Evolutionary conservation across 148 eudicot species (phyloP), one percentile per base, ranked within the genome.

Genomic region (Amaranthus hypochondriacus): DNA sequence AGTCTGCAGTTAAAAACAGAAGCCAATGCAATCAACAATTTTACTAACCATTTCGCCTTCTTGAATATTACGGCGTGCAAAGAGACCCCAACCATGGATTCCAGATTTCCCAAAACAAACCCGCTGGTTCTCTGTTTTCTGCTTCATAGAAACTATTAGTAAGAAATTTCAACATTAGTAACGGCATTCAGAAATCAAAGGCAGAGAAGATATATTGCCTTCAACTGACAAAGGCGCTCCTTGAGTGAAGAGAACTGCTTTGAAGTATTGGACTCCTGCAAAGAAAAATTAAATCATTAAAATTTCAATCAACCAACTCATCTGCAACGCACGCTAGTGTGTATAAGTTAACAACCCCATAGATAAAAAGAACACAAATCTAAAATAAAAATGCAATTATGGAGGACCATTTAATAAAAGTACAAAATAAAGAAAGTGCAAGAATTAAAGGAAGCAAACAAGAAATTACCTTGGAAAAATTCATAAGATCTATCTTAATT

Each of bases 61-160:
- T 86, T 84, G 92, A 76, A 95, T 87, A 62, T 62, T 88, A 57
- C 81, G 87, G 48, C 97, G 87, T 46, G 99, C 97, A 87, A 95
- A 95, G 73, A 95, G 94, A 72, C 99, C 99, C 99, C 99, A 95
- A 75, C 99, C 99, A 77, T 92, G 99, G 70, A 95, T 92, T 75
- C 93, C 87, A 73, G 97, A 95, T 87, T 86, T 90, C 66, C 99
- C 99, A 64, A 95, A 92, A 76, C 97, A 88, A 80, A 92, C 86
- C 63, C 89, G 84, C 54, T 79, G 77, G 28, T 77, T 83, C 74
- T 90, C 99, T 18, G 87, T 84, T 68, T n/a, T 89, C 97, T 92
- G 90, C 57, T 61, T 53, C 73, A 81, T 14, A 21, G 13, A 54
- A 76, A 50, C n/a, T 68, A 67, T 61, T 42, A 76, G 66, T 21